Percentiles rank a stretch among this genome's conserved stretches.
Evolutionary conservation across 768 basidiomycete genomes (phyloP).

Genomic region (Mycena latifolia): DNA sequence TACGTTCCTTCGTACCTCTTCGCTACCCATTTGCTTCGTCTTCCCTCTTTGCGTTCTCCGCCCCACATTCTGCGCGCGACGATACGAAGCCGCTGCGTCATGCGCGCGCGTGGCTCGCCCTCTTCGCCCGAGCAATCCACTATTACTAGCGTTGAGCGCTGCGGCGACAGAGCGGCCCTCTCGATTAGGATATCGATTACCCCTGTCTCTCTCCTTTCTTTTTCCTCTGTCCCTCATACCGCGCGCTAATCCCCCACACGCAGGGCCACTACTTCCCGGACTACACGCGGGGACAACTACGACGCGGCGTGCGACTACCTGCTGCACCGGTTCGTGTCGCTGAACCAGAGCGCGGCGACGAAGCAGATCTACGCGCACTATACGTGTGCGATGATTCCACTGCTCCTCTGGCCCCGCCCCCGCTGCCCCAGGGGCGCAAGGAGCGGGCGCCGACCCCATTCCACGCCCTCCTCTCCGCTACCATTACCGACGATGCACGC

Average conservation of each 20-base stretch:
- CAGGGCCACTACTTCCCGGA: conserved; percentile 94
- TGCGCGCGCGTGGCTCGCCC: too few species aligned
- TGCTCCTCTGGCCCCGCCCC: too few species aligned
- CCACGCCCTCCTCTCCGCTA: conserved; percentile 89
- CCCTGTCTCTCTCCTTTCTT: not conserved
- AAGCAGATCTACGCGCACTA: conserved; percentile 95
- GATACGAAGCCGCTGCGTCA: too few species aligned
- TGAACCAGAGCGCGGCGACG: conserved; percentile 90
- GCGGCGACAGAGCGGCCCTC: too few species aligned
- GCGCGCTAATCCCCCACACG: not conserved
- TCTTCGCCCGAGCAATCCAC: too few species aligned
- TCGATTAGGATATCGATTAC: too few species aligned
- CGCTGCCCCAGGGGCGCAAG: too few species aligned
- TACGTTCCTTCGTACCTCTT: not conserved
- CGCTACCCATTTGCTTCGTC: too few species aligned
- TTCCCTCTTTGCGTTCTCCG: not conserved
- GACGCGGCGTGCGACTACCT: conserved; percentile 90
- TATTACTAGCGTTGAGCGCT: too few species aligned
- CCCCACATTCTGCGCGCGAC: too few species aligned
- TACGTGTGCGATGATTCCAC: conserved; percentile 93
- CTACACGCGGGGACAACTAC: conserved; percentile 87
- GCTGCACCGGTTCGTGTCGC: conserved; percentile 82
- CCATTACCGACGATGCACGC: conserved; percentile 65
- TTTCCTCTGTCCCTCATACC: not conserved
- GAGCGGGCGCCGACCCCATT: conserved; percentile 87